Base-by-base conservation (phyloP, 2,329 filamentous ascomycete species). In the Fusarium vanettenii region DNA sequence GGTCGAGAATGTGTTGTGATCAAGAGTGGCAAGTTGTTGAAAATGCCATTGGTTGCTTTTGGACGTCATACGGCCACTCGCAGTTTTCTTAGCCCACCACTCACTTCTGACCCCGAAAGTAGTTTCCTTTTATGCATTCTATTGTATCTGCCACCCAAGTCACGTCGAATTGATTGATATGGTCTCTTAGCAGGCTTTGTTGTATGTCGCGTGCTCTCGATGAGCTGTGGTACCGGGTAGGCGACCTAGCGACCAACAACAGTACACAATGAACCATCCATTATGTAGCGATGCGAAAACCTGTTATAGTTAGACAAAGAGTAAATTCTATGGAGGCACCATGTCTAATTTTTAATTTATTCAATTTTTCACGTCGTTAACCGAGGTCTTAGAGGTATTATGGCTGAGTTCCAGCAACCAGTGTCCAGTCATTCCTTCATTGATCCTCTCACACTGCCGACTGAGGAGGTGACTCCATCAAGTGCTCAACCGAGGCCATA, bases 351-450 rank as follows among this genome's bases (percentile, higher is more conserved):
- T 10, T n/a, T 1, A n/a, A 22, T 20, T 2, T 4, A 2, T 5
- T 22, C 8, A 4, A 9, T 4, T 45, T 9, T 45, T 45, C 13
- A 22, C 13, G 13, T 14, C 16, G 41, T 25, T 25, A 0, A 5
- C 13, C 9, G 7, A 3, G 22, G 13, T 5, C 41, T 7, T 16
- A 7, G 13, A 45, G 41, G 13, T 4, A 16, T 45, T 22, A 20
- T 25, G 20, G 41, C 25, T 7, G 20, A 45, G 20, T 45, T 45
- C 41, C 13, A 22, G 16, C 7, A 14, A 4, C 20, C 13, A 14
- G 11, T 20, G 6, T 6, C 4, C 5, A 20, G 7, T 5, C 6
- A 0, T 8, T 22, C 2, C 4, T 13, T 6, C 2, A 14, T 8
- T 8, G 41, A 22, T 8, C 41, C 7, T 13, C 41, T 43, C 20